Evolutionary conservation across 441 rosid species (phyloP), one percentile per base, ranked within the genome.

Genomic region (Pelargonium cotyledonis): DNA sequence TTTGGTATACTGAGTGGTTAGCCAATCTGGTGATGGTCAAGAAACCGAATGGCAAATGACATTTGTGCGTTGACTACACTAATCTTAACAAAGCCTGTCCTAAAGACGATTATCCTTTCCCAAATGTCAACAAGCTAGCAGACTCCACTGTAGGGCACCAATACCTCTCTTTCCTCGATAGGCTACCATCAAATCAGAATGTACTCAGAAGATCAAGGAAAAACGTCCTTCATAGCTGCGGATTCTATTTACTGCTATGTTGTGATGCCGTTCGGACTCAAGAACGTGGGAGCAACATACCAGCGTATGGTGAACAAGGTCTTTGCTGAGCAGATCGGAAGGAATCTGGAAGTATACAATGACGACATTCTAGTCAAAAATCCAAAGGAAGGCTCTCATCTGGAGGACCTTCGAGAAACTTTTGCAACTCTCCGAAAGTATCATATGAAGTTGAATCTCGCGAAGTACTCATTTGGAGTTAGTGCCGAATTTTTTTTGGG

Each of bases 31-130:
- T n/a, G n/a, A n/a, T n/a, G n/a, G n/a, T n/a, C n/a, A n/a, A n/a
- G n/a, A n/a, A n/a, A n/a, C n/a, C n/a, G n/a, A n/a, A n/a, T n/a
- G n/a, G n/a, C n/a, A n/a, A n/a, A n/a, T n/a, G n/a, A n/a, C n/a
- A n/a, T n/a, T n/a, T 68, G 63, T 68, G 63, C 26, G 63, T 68
- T 8, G 70, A 68, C 6, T 68, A 49, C 21, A 47, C 18, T 0
- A 44, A 68, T n/a, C 21, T 68, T 0, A 23, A 47, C 44, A 49
- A 29, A 10, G 63, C 18, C 0, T 68, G 63, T 18, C 63, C 63
- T 0, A 51, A 68, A 29, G 63, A 68, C 10, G n/a, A 3, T 3
- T 68, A 19, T n/a, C 62, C 19, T 4, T 15, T 68, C 0, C 19
- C 63, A 0, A 19, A 11, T 6, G 6, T 68, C 8, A 43, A 49